These are phyloP conservation scores for Trematosphaeria pertusa DNA, from an alignment of 2,329 filamentous ascomycete species.

Conservation along the genomic window DNA sequence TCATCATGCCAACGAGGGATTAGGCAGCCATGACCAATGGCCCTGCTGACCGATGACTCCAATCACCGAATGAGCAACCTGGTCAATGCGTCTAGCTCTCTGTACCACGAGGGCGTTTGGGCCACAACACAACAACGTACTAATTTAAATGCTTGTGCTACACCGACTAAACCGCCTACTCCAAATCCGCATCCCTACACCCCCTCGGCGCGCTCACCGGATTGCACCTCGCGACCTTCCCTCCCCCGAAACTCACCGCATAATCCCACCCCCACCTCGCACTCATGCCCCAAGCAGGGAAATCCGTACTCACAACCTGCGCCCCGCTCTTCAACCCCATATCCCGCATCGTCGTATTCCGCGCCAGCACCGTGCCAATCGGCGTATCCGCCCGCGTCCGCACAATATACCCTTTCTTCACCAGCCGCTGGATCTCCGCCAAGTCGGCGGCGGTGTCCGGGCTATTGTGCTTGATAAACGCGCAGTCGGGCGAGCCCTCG, in stretches of 20 bases:
- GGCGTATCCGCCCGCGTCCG: slow-evolving; percentile 58
- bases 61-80: too few relatives aligned
- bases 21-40: too few relatives aligned
- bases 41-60: too few relatives aligned
- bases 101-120: too few relatives aligned
- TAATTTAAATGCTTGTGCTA: too few relatives aligned
- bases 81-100: too few relatives aligned
- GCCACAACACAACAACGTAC: too few relatives aligned
- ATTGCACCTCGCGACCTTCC: slow-evolving; percentile 47
- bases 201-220: slow-evolving; percentile 45
- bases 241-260: slow-evolving; percentile 42
- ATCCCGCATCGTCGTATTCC: slow-evolving; percentile 53
- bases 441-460: slow-evolving; percentile 45
- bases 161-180: slow-evolving; percentile 17
- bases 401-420: slow-evolving; percentile 58
- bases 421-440: slow-evolving; percentile 53
- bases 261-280: slow-evolving; percentile 58
- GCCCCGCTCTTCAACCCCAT: slow-evolving; percentile 56
- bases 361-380: slow-evolving; percentile 51
- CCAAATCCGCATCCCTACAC: slow-evolving; percentile 38
- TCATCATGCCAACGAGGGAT: too few relatives aligned
- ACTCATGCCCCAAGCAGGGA: slow-evolving; percentile 56
- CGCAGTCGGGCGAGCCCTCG: slow-evolving; percentile 55
- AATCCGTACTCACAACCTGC: slow-evolving; percentile 60
- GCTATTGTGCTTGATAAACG: slow-evolving; percentile 60